Base-by-base conservation (phyloP, 169 alveolate genomes). In the Theileria annulata region DNA sequence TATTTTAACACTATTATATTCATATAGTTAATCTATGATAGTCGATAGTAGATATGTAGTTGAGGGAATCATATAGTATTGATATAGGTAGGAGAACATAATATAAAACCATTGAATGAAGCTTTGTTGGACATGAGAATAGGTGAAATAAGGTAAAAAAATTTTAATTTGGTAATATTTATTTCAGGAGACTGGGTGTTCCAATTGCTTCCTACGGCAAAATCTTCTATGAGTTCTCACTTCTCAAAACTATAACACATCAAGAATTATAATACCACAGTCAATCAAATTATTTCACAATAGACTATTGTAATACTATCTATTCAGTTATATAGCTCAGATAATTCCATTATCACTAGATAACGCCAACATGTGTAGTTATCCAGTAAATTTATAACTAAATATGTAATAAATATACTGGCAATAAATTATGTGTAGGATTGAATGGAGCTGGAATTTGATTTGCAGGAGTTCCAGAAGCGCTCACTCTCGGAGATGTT, bases 101-200 rank as follows among this genome's bases (percentile, higher is more conserved):
- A 73, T 35, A 79, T 90, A 49, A 23, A 78, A 30, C 92, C 91
- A 58, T 71, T 90, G 60, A 90, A 90, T 60, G 74, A 67, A 35
- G 94, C 90, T n/a, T 70, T 90, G 37, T 25, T 66, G 37, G 88
- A 89, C 70, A 90, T 90, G 94, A 79, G 91, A 56, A 63, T 90
- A 28, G 94, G 90, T 21, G 94, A 90, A 75, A 75, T 87, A 30
- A 75, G 92, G 94, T 89, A 47, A 54, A 80, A 19, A 49, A 33
- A 19, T 23, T 15, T 23, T 31, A 64, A 25, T 56, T 23, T n/a
- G 27, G 58, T 47, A 63, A 19, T 37, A 25, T 27, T 3, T 19
- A 64, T 35, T 62, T 25, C 76, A 90, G 93, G 74, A 76, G 94
- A 25, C 64, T 90, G 23, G 94, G 94, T 23, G 75, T 90, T 47